Conservation (phyloP, 1,284 basidiomycete species). For the Chondrostereum purpureum region DNA sequence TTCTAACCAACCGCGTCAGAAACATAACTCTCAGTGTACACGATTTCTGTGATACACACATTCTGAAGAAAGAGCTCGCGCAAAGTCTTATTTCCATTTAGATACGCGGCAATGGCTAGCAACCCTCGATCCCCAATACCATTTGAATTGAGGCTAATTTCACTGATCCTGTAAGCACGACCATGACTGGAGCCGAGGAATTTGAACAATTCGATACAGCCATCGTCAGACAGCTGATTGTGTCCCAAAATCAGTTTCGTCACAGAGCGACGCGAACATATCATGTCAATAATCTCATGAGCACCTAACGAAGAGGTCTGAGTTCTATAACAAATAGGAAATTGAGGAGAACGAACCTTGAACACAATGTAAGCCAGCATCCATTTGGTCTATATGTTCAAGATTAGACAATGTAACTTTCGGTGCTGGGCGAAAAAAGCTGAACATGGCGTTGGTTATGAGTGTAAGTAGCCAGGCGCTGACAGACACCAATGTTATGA, state of each 20-base stretch:
- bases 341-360: too few relatives aligned
- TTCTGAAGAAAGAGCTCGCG: slow-evolving; percentile 47
- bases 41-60: slow-evolving; percentile 33
- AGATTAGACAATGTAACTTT: background rate
- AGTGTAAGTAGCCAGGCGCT: too few relatives aligned
- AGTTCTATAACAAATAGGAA: too few relatives aligned
- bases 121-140: slow-evolving; percentile 50
- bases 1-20: too few relatives aligned
- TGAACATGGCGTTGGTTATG: background rate
- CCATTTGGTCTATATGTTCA: background rate
- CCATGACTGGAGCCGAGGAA: slow-evolving; percentile 47
- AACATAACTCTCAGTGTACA: slow-evolving; percentile 1
- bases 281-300: slow-evolving; percentile 37
- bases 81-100: slow-evolving; percentile 40
- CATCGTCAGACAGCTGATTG: slow-evolving; percentile 54
- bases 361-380: background rate
- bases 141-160: slow-evolving; percentile 54
- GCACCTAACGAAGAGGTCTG: slow-evolving; percentile 24
- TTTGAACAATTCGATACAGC: slow-evolving; percentile 47
- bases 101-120: slow-evolving; percentile 43
- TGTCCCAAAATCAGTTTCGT: slow-evolving; percentile 49
- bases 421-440: background rate
- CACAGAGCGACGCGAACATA: slow-evolving; percentile 36
- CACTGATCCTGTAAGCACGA: slow-evolving; percentile 38
- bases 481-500: too few relatives aligned